These are phyloP conservation scores for Bipolaris victoriae DNA, from an alignment of 2,329 filamentous ascomycete genomes.

Conservation along the genomic window DNA sequence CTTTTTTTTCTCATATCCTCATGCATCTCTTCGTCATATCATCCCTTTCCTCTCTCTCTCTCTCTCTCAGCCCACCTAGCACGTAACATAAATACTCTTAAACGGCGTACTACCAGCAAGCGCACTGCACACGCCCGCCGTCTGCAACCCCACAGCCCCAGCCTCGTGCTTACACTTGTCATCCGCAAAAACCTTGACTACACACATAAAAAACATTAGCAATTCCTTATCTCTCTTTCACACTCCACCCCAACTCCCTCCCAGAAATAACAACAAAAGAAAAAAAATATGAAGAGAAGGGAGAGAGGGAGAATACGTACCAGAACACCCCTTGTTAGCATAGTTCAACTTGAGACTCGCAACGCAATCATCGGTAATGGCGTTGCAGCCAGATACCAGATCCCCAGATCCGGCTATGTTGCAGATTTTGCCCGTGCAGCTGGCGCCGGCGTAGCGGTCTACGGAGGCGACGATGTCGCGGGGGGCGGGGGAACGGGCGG, in stretches of 20 bases:
- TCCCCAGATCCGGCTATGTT: constrained; percentile 25
- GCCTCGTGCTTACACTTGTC: neutral
- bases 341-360: constrained; percentile 19
- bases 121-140: neutral
- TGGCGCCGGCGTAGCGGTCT: constrained; percentile 19
- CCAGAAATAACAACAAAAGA: no score
- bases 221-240: no score
- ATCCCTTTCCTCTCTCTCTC: neutral
- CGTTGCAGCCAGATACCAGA: constrained; percentile 19
- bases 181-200: neutral
- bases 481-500: constrained; percentile 5
- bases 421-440: constrained; percentile 19
- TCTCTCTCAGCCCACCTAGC: neutral
- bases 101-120: neutral
- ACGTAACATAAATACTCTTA: neutral
- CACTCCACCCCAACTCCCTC: no score
- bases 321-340: constrained; percentile 19
- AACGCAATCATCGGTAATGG: constrained; percentile 15
- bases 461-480: constrained; percentile 15
- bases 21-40: neutral
- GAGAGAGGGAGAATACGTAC: constrained; percentile 1
- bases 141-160: neutral
- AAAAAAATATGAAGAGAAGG: no score
- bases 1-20: neutral
- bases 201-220: neutral